Evolutionary conservation across 129 eudicot genomes (phyloP), one percentile per base, ranked within the genome.

Genomic region (Ambrosia artemisiifolia): DNA sequence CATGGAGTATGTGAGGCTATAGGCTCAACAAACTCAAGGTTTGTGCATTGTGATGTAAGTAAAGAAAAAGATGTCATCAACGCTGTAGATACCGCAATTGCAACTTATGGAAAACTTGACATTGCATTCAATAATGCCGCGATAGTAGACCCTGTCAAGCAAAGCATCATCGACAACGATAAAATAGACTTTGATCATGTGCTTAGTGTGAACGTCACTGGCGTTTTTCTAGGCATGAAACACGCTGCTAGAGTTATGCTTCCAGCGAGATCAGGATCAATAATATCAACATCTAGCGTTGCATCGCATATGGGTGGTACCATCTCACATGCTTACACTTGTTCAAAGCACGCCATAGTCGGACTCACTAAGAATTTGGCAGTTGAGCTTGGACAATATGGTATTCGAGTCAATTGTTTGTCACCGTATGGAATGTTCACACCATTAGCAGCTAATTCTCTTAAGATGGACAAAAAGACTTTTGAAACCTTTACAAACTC

Each of bases 1-100:
- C 84, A 69, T 32, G 13, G 64, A 0, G 80, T 83, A 16, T 63
- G 44, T 9, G 81, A 88, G 3, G 2, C 80, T 30, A 68, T 83
- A 3, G 88, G 95, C 18, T 24, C 77, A n/a, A 17, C 79, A 24
- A 71, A 78, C 55, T 73, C 78, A 3, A 80, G 68, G 38, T 88
- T 68, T 49, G 75, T 83, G 18, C 95, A 88, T 30, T 88, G 95
- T 48, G 83, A 88, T 3, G 90, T 88, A 14, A 80, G 83, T 0
- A 66, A 83, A 0, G 95, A 88, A 75, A 78, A 83, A 10, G 81
- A 88, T 55, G 36, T 88, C 6, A 72, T 28, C 73, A 78, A 82
- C 7, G 90, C 70, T 4, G 80, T 85, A 0, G 87, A 85, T 57
- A 64, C 16, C 33, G 47, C 91, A 1, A 48, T 83, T 7, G 13